Conservation (phyloP, 768 basidiomycete species). For the Xerocomus potaroensis region DNA sequence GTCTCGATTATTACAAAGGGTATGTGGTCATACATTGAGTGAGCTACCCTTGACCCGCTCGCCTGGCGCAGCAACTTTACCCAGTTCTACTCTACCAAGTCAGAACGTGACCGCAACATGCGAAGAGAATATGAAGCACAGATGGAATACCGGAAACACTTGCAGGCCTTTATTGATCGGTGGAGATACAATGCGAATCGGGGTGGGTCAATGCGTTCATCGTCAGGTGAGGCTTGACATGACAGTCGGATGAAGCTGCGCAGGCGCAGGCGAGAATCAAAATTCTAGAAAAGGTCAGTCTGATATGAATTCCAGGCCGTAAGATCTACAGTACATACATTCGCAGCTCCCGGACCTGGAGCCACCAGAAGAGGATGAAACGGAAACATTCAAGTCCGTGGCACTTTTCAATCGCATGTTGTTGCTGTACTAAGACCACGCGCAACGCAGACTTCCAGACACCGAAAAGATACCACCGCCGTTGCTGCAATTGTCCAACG, state of each 20-base stretch:
- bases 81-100: slow-evolving; percentile 98
- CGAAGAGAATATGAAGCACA: slow-evolving; percentile 95
- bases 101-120: slow-evolving; percentile 86
- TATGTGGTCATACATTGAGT: slow-evolving; percentile 27
- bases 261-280: slow-evolving; percentile 84
- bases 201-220: slow-evolving; percentile 38
- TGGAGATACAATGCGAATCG: slow-evolving; percentile 98
- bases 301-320: neutral
- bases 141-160: slow-evolving; percentile 89
- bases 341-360: slow-evolving; percentile 85
- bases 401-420: neutral
- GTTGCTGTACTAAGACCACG: slow-evolving; percentile 1
- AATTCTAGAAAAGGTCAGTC: slow-evolving; percentile 62
- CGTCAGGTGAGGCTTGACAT: slow-evolving; percentile 1
- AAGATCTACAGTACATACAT: neutral
- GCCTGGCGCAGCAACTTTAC: slow-evolving; percentile 74
- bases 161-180: slow-evolving; percentile 96
- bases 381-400: slow-evolving; percentile 81
- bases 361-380: slow-evolving; percentile 90
- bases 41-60: slow-evolving; percentile 1
- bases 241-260: slow-evolving; percentile 48
- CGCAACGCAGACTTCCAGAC: slow-evolving; percentile 71
- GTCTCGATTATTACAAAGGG: slow-evolving; percentile 98
- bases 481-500: slow-evolving; percentile 85
- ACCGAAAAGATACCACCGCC: slow-evolving; percentile 98